Evolutionary conservation across 805 yeast species (phyloP), one percentile per base, ranked within the genome.

Genomic region (Saccharomycopsis fodiens): DNA sequence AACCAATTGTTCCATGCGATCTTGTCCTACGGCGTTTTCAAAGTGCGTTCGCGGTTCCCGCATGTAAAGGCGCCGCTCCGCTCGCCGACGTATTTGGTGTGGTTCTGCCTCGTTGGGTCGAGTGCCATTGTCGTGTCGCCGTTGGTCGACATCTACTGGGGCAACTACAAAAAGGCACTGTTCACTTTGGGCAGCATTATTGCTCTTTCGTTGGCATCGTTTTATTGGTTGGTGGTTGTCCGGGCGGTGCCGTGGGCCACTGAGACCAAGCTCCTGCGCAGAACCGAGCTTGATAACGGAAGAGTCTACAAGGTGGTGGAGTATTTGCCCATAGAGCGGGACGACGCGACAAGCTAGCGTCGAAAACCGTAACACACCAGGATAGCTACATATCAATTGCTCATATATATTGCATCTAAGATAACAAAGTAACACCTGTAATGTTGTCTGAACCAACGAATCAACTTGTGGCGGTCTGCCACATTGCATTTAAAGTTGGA

Each of bases 11-110:
- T 73, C 46, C 62, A 68, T 15, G 70, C 66, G 0, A 56, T 73
- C n/a, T 65, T 70, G 3, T 70, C 76, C 3, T 42, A 69, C 17
- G 82, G 82, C 0, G 56, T 76, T 1, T 65, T 74, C 35, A 58
- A 76, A 5, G 50, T 75, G 3, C 60, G 79, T 43, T 60, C 48
- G 31, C 59, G 72, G 42, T 59, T 66, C 41, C 75, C 77, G 0
- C 68, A 65, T 1, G 54, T 67, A n/a, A 56, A 48, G 20, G 70
- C 78, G 0, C 70, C 75, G 2, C 68, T 74, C 17, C 60, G 68
- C 41, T 66, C 77, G 13, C 20, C 35, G 4, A 31, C 46, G 15
- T 12, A n/a, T 7, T 17, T 37, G 13, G 36, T 48, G 3, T n/a
- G 12, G 12, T 19, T 41, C 5, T 45, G 50, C 36, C 25, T 48